Base-by-base conservation (phyloP, 2,329 filamentous ascomycete species). In the Aspergillus caelatus region DNA sequence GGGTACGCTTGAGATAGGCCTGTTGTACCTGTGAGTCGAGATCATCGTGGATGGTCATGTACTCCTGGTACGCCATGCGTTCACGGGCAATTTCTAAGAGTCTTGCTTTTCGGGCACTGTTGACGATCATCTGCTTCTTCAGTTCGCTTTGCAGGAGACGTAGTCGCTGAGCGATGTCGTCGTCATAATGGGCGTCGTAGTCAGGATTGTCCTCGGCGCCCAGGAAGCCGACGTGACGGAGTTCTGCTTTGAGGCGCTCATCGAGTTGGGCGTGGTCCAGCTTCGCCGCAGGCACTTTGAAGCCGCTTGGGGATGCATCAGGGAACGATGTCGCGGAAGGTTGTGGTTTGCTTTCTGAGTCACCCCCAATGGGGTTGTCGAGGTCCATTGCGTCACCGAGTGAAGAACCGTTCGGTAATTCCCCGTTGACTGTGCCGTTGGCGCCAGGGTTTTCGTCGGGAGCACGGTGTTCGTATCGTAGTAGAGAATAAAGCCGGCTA, bases 1-100 rank as follows among this genome's bases (percentile, higher is more conserved):
- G 89, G 32, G 94, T 98, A 28, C 95, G 91, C 81, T 99, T 99
- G 52, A 96, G 88, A 74, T 98, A 99, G 4, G 95, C 94, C 58
- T 92, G 90, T 74, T 98, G 94, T 48, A 98, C 93, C 76, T 98
- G 95, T 48, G 89, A 89, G 82, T 99, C 95, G 26, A 99, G 88
- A 76, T 99, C 95, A 75, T 99, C 95, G 57, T 96, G 90, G 71
- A 99, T 99, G 61, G 93, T 97, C 77, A 90, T 91, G 82, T 97
- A 99, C 77, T 99, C 95, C 75, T 99, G 95, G 80, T 95, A 90
- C 0, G 95, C 95, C 88, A 99, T 94, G 68, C 93, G 89, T 76
- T 97, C 94, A 71, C 93, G 91, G 9, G 95, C 92, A 32, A 97
- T 85, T 43, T 97, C 94, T 1, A 92, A 88, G 12, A 99, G 84